These are phyloP conservation scores for Magnusiomyces suaveolens DNA, from an alignment of 1,139 yeast genomes.

Conservation along the genomic window DNA sequence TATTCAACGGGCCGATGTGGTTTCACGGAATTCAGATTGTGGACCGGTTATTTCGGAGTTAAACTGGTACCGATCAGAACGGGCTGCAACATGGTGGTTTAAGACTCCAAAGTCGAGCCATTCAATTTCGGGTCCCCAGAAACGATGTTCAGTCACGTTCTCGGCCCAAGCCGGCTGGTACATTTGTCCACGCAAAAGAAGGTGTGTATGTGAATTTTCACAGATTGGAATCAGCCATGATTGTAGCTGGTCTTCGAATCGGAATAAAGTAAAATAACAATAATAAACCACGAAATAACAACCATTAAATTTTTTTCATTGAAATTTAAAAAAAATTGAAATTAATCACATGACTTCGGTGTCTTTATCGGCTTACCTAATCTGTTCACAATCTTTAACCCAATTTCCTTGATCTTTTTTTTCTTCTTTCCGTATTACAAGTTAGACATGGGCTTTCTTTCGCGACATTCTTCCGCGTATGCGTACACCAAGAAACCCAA, in stretches of 20 bases:
- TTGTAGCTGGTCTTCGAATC: not conserved
- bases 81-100: too few relatives aligned
- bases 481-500: not conserved
- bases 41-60: too few relatives aligned
- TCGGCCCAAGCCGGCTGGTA: too few relatives aligned
- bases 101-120: too few relatives aligned
- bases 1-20: too few relatives aligned
- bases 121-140: too few relatives aligned
- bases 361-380: not conserved
- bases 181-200: too few relatives aligned
- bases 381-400: not conserved
- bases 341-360: not conserved
- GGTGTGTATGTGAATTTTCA: not conserved
- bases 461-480: not conserved
- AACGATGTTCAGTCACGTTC: too few relatives aligned
- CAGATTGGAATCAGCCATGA: too few relatives aligned
- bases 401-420: not conserved
- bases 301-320: not conserved
- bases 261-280: not conserved
- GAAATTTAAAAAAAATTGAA: not conserved
- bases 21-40: too few relatives aligned
- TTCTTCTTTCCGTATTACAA: too few relatives aligned
- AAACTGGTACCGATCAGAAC: too few relatives aligned
- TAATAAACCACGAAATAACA: not conserved
- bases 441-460: not conserved